Base-by-base conservation (phyloP, 305 asterid genomes). In the Fraxinus velutina region DNA sequence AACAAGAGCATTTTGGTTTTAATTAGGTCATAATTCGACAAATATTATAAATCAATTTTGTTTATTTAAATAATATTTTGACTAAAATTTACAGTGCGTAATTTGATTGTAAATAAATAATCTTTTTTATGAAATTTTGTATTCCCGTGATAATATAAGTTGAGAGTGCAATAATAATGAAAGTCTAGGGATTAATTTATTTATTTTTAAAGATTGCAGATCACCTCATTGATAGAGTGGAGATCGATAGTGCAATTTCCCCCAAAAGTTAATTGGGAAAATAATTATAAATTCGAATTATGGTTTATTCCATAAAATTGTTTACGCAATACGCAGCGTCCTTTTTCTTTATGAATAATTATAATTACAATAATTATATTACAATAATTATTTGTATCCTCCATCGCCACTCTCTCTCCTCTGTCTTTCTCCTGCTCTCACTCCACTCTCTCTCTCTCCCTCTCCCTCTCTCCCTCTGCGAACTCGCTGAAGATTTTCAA, bases 401-500 rank as follows among this genome's bases (percentile, higher is more conserved):
- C 86, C 88, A 84, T 83, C 47, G 27, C 78, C 82, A 15, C 80
- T 78, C 89, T 39, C 84, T 42, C 36, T 60, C 80, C 24, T 81
- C 57, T 62, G 77, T 78, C 89, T 73, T 85, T 62, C 78, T 78
- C 81, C 74, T 81, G 55, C 32, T 0, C 74, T 50, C 68, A 6
- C 73, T 27, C 78, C 36, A 6, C 39, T 64, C 79, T 80, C 79
- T 79, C 6, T 83, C 85, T 27, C 32, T 34, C 37, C 5, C 39
- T 64, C 79, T 80, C 79, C 5, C 39, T 64, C 79, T 80, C 79
- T 81, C 88, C 87, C 89, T 86, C 81, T 83, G 92, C 92, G 91
- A 93, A 89, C 93, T 90, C 92, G 81, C 86, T 88, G 76, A 81
- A 80, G 77, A 76, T 70, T 85, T 87, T 78, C 85, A 81, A 82